Percentiles rank a stretch among this genome's conserved stretches.
Evolutionary conservation across 2,329 filamentous ascomycete genomes (phyloP).

Genomic region (Tolypocladium guangdongense): DNA sequence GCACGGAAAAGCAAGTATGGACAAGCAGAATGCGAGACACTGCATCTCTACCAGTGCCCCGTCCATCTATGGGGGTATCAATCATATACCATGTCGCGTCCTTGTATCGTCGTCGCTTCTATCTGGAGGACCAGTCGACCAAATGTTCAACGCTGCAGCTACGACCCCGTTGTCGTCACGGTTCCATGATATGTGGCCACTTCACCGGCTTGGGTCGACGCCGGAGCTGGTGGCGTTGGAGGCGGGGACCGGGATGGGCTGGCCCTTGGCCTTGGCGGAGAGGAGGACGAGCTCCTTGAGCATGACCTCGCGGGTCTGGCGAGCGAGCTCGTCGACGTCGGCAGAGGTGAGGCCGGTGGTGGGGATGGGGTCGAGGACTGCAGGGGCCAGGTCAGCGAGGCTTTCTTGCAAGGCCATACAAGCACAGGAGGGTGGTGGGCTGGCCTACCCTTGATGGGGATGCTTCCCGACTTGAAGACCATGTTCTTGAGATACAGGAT

Average conservation of each 20-base stretch:
- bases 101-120: background rate
- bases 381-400: background rate
- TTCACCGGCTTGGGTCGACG: slow-evolving; percentile 11
- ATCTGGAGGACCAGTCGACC: background rate
- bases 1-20: background rate
- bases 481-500: slow-evolving; percentile 53
- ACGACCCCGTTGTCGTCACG: background rate
- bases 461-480: slow-evolving; percentile 55
- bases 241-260: slow-evolving; percentile 19
- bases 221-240: slow-evolving; percentile 16
- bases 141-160: background rate
- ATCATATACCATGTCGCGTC: background rate
- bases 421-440: no score
- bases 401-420: background rate
- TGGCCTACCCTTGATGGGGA: slow-evolving; percentile 62
- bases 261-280: slow-evolving; percentile 38
- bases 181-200: background rate
- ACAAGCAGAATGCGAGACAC: background rate
- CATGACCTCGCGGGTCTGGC: slow-evolving; percentile 64
- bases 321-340: slow-evolving; percentile 66
- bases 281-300: slow-evolving; percentile 50
- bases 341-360: slow-evolving; percentile 61
- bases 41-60: background rate
- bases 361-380: slow-evolving; percentile 70
- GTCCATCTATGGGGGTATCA: slow-evolving; percentile 6